Percentiles rank a stretch among this genome's conserved stretches.
These are phyloP conservation scores for Ceratopteris richardii DNA, from an alignment of 75 land plant genomes.

Conservation along the genomic window DNA sequence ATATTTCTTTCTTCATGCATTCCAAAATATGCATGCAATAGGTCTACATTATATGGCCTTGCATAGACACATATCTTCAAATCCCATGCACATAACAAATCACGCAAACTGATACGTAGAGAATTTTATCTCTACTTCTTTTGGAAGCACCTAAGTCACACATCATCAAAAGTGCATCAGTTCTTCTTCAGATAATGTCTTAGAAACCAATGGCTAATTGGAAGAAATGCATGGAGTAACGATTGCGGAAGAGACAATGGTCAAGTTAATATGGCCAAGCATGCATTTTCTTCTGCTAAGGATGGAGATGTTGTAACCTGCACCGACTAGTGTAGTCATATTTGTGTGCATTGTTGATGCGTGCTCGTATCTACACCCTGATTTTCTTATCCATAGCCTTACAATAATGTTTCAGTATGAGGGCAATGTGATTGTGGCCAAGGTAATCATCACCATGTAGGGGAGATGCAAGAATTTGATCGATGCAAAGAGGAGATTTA, in stretches of 20 bases:
- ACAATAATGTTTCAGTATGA: neutral
- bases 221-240: no score
- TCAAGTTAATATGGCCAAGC: neutral
- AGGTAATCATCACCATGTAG: constrained; percentile 30
- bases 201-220: no score
- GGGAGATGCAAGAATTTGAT: constrained; percentile 13
- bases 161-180: no score
- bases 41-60: no score
- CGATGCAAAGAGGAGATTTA: constrained; percentile 19
- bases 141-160: no score
- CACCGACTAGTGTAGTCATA: neutral
- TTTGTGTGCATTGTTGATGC: constrained; percentile 6
- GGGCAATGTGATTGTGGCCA: constrained; percentile 18
- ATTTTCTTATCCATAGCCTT: neutral
- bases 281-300: neutral
- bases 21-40: no score
- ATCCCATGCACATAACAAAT: no score
- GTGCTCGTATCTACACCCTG: neutral
- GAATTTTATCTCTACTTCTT: no score
- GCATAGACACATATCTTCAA: no score
- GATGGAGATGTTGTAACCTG: neutral
- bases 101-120: no score
- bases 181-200: no score
- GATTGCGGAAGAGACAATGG: neutral
- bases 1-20: no score